Conservation (phyloP, 176 grass and related monocot species). For the Themeda triandra region DNA sequence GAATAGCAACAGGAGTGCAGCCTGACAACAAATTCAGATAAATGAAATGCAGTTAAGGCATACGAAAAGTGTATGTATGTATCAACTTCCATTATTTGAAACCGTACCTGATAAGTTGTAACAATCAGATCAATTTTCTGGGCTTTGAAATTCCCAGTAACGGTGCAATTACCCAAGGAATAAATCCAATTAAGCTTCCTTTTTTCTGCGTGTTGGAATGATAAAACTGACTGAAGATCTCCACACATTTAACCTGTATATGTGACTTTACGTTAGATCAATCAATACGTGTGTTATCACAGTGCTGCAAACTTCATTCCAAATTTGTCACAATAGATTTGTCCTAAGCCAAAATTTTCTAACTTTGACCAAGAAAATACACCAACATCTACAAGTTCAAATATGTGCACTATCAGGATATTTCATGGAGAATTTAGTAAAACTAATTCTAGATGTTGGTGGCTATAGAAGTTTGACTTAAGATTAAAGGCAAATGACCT, state of each 20-base stretch:
- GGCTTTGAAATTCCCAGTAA: constrained; percentile 49
- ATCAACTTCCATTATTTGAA: neutral
- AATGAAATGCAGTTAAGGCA: neutral
- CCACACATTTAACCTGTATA: constrained; percentile 77
- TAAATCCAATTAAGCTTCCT: constrained; percentile 86
- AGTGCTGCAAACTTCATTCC: neutral
- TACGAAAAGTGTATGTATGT: neutral
- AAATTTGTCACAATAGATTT: neutral
- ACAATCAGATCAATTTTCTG: constrained; percentile 65
- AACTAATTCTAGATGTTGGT: too few relatives aligned
- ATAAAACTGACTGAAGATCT: constrained; percentile 85
- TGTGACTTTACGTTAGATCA: neutral
- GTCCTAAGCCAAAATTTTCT: neutral
- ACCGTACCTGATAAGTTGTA: constrained; percentile 77
- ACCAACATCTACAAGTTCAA: neutral
- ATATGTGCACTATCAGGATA: neutral
- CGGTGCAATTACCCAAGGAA: constrained; percentile 65
- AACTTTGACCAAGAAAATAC: neutral
- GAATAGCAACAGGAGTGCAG: constrained; percentile 61
- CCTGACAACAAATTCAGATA: constrained; percentile 26
- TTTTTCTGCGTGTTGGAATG: constrained; percentile 61
- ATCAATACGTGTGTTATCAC: neutral
- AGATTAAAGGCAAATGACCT: neutral
- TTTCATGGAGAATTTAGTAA: neutral
- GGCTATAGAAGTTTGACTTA: neutral